Evolutionary conservation across 106 monocot genomes (phyloP).

Genomic region (Allium sativum): DNA sequence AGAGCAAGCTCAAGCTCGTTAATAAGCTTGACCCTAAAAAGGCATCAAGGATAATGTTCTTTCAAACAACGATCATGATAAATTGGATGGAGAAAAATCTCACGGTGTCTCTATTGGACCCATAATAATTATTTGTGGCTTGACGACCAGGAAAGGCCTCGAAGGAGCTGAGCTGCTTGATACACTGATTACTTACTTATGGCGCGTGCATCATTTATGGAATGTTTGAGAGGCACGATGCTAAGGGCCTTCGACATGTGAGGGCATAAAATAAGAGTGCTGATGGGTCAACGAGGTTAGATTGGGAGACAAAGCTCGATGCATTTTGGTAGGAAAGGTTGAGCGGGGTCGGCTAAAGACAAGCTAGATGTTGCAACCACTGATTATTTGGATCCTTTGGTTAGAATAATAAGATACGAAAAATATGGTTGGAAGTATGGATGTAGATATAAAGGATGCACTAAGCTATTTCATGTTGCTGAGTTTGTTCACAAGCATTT

Average conservation of each 20-base stretch:
- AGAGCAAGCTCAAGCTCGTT: slow-evolving; percentile 55
- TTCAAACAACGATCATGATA: slow-evolving; percentile 39
- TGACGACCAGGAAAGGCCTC: slow-evolving; percentile 71
- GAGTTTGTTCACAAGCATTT: slow-evolving; percentile 99
- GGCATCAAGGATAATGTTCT: slow-evolving; percentile 80
- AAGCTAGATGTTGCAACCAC: slow-evolving; percentile 78
- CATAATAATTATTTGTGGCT: slow-evolving; percentile 79
- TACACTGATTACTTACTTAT: slow-evolving; percentile 87
- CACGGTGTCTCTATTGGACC: slow-evolving; percentile 82
- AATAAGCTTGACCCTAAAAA: slow-evolving; percentile 87
- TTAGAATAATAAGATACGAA: slow-evolving; percentile 94
- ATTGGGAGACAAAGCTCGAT: slow-evolving; percentile 92
- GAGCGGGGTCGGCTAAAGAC: slow-evolving; percentile 60
- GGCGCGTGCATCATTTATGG: slow-evolving; percentile 90
- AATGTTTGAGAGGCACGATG: slow-evolving; percentile 59
- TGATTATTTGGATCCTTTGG: slow-evolving; percentile 72
- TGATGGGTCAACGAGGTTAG: slow-evolving; percentile 26
- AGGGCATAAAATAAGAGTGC: slow-evolving; percentile 48
- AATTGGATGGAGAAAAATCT: slow-evolving; percentile 66
- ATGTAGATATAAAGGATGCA: slow-evolving; percentile 97
- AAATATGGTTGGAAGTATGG: slow-evolving; percentile 99
- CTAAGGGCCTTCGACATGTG: slow-evolving; percentile 72
- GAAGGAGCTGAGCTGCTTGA: slow-evolving; percentile 91
- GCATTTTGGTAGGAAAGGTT: slow-evolving; percentile 77
- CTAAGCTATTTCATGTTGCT: slow-evolving; percentile 89